Base-by-base conservation (phyloP, 202 grass and related monocot genomes). In the Zoysia matrella region DNA sequence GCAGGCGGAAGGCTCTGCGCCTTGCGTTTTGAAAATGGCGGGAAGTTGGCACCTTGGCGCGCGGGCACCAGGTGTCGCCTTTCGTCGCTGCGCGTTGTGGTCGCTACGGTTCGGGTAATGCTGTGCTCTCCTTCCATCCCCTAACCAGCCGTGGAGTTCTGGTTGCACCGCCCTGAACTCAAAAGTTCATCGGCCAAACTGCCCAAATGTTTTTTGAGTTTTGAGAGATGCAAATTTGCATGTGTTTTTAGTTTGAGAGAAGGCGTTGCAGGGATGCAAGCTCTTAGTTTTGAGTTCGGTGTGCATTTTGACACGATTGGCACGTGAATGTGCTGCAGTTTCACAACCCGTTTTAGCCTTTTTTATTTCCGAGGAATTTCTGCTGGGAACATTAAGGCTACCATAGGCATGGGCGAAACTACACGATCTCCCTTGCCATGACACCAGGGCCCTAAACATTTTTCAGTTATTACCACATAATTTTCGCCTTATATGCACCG, bases 151-250 rank as follows among this genome's bases (percentile, higher is more conserved):
- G 51, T 54, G 12, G 11, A 65, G 70, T 47, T 83, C 7, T 10
- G 63, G 72, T 11, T 76, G 18, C 51, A 13, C n/a, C 1, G 2
- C 45, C 55, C 45, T 53, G 49, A 73, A 22, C 73, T 60, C 36
- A 8, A 84, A 84, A 84, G 54, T 45, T 45, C 10, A 84, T 5
- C 45, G 53, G 73, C 65, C 82, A 58, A 82, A 84, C 81, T 13
- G 11, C 81, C 43, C 16, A 7, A 74, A 56, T 55, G 41, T 14
- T 18, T 36, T 62, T 36, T 11, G 39, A 6, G 2, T 1, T 8
- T 2, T 30, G 0, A 5, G 0, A 8, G 68, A 42, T 18, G 40
- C 60, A 43, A 1, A 52, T 2, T 11, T 1, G 1, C 80, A 82
- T 73, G 48, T 66, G 73, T 72, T 36, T 22, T n/a, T 7, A 4